phyloP scores from a whole-genome alignment of 139 green algal genomes.

The Chlamydomonas sp. region DNA sequence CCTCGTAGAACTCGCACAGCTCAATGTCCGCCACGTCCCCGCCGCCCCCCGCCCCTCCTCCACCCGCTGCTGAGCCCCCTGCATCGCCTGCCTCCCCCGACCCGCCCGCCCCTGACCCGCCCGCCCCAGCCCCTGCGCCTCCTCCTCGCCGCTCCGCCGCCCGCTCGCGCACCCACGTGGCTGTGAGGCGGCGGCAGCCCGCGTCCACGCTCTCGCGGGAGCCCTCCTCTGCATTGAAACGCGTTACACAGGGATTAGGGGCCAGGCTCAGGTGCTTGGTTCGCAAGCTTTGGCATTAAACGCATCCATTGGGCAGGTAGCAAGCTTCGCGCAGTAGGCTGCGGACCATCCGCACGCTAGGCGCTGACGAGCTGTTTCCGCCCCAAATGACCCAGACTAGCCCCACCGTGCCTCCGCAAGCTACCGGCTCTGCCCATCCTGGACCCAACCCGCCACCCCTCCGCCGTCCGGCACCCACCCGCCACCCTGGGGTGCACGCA shows the following conservation, averaged over 20 bases:
- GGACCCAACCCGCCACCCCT: not conserved
- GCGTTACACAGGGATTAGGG: not conserved
- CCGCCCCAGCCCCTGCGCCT: not conserved
- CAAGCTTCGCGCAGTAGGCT: not conserved
- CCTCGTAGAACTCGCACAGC: constrained; percentile 90
- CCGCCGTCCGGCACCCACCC: constrained; percentile 51
- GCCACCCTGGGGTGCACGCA: constrained; percentile 91
- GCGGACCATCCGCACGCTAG: not conserved
- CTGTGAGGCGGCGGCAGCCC: constrained; percentile 91
- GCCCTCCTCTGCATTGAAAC: constrained; percentile 74
- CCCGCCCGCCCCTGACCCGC: not conserved
- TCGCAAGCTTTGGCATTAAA: not conserved
- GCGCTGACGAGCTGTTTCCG: too few species aligned
- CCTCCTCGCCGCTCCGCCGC: constrained; percentile 36
- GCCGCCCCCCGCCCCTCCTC: constrained; percentile 6
- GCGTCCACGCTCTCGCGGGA: constrained; percentile 94
- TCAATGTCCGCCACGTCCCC: constrained; percentile 60
- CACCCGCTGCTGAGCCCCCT: not conserved
- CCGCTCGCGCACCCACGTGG: constrained; percentile 91
- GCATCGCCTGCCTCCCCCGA: not conserved
- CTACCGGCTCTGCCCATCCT: too few species aligned
- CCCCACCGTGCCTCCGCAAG: too few species aligned
- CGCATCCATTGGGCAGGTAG: too few species aligned
- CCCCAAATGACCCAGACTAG: too few species aligned
- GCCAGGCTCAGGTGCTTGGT: not conserved